phyloP scores from a whole-genome alignment of 306 rosid genomes.

The Quercus variabilis region DNA sequence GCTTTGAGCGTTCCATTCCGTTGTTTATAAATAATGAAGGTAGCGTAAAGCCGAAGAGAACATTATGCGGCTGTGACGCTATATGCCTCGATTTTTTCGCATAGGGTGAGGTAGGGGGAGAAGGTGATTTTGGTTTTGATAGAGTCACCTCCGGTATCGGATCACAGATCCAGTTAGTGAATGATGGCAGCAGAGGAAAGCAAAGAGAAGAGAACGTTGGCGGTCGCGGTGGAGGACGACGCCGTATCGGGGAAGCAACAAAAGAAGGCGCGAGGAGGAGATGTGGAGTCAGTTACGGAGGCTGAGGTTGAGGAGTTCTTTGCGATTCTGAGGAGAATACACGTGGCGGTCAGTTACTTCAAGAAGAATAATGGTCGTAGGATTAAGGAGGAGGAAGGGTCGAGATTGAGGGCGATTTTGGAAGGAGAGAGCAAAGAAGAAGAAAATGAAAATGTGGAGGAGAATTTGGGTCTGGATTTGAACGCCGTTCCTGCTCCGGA shows the following conservation, averaged over 20 bases:
- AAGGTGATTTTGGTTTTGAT: too few species aligned
- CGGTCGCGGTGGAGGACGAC: not conserved
- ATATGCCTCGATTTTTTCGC: too few species aligned
- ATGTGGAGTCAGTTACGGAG: slow-evolving; percentile 17
- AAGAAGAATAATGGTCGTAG: not conserved
- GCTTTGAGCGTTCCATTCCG: too few species aligned
- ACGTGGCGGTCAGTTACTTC: slow-evolving; percentile 25
- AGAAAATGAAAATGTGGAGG: not conserved
- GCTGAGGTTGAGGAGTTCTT: slow-evolving; percentile 50
- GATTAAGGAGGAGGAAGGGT: not conserved
- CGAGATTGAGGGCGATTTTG: slow-evolving; percentile 11
- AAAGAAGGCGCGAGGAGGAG: slow-evolving; percentile 21
- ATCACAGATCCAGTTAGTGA: too few species aligned
- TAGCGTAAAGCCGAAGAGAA: too few species aligned
- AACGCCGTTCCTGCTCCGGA: slow-evolving; percentile 22
- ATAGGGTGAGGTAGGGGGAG: not conserved
- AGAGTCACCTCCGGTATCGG: too few species aligned
- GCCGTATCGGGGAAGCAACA: not conserved
- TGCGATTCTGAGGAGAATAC: slow-evolving; percentile 35
- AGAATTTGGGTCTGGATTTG: slow-evolving; percentile 18
- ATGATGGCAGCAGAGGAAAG: too few species aligned
- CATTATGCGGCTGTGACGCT: too few species aligned
- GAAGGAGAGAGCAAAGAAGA: slow-evolving; percentile 14
- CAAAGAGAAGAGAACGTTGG: slow-evolving; percentile 24
- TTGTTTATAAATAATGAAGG: too few species aligned